These are phyloP conservation scores for Epichloe amarillans DNA, from an alignment of 2,329 filamentous ascomycete species.

Conservation along the genomic window DNA sequence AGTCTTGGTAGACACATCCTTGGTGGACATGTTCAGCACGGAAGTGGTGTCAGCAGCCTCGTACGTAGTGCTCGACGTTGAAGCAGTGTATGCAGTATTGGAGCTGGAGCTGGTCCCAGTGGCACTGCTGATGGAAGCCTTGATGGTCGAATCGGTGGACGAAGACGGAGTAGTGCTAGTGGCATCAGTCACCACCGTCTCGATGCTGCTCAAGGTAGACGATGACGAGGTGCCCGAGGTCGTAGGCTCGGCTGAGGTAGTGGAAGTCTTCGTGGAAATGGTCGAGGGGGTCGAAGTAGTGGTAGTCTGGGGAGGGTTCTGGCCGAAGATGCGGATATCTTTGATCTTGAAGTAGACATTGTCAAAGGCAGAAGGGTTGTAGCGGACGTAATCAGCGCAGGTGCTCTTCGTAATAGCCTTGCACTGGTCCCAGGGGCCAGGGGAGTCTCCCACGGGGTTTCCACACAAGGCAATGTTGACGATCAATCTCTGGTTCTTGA, in stretches of 20 bases:
- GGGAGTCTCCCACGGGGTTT: constrained; percentile 34
- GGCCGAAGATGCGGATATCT: constrained; percentile 21
- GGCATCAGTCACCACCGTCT: not conserved
- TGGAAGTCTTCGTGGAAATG: no score
- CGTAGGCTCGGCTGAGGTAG: not conserved
- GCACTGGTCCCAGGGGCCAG: constrained; percentile 17
- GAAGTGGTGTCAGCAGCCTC: not conserved
- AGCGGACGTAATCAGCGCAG: constrained; percentile 25
- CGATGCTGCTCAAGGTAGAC: not conserved
- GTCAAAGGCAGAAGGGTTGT: constrained; percentile 21
- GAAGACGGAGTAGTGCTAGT: not conserved
- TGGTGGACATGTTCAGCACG: not conserved
- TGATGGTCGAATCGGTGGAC: not conserved
- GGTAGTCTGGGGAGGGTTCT: constrained; percentile 3
- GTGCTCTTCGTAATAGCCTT: constrained; percentile 9
- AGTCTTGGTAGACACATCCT: not conserved
- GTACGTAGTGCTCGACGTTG: no score
- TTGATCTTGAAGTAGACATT: constrained; percentile 34
- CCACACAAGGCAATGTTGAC: constrained; percentile 67
- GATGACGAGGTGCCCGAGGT: not conserved
- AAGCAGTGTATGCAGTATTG: no score
- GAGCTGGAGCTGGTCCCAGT: no score
- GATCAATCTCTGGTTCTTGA: constrained; percentile 57
- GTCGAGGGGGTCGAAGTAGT: constrained; percentile 5
- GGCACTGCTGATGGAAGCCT: not conserved